A percentile compares a stretch with the other conserved stretches of the same genome.
phyloP scores from a whole-genome alignment of 257 asterid genomes.

The Gentiana macrophylla region DNA sequence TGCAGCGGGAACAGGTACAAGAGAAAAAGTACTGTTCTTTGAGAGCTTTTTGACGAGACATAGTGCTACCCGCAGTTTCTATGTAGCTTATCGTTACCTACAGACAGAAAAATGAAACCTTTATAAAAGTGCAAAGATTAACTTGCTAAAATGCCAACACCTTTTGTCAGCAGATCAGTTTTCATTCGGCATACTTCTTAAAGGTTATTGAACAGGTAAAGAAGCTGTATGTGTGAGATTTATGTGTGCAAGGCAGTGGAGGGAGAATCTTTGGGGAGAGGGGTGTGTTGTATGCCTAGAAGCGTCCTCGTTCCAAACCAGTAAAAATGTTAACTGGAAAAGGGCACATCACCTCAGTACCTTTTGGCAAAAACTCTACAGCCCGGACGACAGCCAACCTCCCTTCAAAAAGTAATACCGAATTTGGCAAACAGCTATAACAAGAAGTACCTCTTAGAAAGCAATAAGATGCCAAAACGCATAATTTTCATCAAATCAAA shows the following conservation, averaged over 20 bases:
- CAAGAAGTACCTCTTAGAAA: conserved; percentile 24
- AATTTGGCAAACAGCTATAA: conserved; percentile 78
- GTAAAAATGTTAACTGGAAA: neutral
- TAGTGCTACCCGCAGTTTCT: conserved; percentile 93
- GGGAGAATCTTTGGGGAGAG: too few species aligned
- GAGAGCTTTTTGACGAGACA: conserved; percentile 75
- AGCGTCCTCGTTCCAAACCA: too few species aligned
- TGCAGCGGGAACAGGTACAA: conserved; percentile 75
- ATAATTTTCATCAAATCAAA: conserved; percentile 3
- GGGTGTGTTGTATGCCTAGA: too few species aligned
- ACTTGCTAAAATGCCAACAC: neutral
- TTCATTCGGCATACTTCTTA: neutral
- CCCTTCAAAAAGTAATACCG: conserved; percentile 77
- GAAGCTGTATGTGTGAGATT: neutral
- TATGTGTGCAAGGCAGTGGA: too few species aligned
- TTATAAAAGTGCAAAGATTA: neutral
- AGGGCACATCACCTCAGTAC: conserved; percentile 63
- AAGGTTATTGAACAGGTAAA: neutral
- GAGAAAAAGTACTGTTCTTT: conserved; percentile 85
- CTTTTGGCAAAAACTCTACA: conserved; percentile 57
- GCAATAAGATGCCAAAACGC: conserved; percentile 3
- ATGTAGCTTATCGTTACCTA: conserved; percentile 84
- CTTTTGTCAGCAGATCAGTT: neutral
- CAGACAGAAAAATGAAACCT: conserved; percentile 4
- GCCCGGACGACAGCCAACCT: conserved; percentile 77